Percentiles rank a stretch among this genome's conserved stretches.
These are phyloP conservation scores for Sarocladiaceae sp. DNA, from an alignment of 2,329 filamentous ascomycete genomes.

Conservation along the genomic window DNA sequence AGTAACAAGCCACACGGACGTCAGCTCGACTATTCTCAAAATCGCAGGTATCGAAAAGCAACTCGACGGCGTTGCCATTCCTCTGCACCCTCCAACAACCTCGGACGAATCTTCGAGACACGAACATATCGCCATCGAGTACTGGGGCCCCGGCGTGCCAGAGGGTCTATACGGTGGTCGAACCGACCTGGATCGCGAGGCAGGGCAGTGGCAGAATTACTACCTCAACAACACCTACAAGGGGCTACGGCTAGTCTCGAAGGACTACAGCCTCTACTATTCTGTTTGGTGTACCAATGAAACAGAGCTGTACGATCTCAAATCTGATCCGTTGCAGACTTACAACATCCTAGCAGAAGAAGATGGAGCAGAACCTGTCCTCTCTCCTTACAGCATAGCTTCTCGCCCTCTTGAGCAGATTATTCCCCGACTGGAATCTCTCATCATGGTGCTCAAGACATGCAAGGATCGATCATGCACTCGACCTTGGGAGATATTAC, in stretches of 20 bases:
- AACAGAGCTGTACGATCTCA: constrained; percentile 46
- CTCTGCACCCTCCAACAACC: constrained; percentile 18
- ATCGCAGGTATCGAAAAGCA: constrained; percentile 29
- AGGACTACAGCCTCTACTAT: constrained; percentile 48
- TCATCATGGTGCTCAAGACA: constrained; percentile 54
- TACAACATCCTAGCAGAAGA: not conserved
- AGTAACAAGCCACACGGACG: constrained; percentile 45
- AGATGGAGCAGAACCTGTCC: not conserved
- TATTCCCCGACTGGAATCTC: constrained; percentile 46
- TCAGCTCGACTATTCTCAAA: constrained; percentile 46
- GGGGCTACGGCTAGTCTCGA: constrained; percentile 36
- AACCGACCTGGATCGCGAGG: too few relatives aligned
- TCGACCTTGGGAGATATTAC: constrained; percentile 48
- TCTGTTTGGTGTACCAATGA: constrained; percentile 48
- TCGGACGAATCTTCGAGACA: not conserved
- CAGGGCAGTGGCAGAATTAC: not conserved
- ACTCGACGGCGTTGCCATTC: constrained; percentile 44
- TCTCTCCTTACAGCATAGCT: not conserved
- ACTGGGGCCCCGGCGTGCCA: constrained; percentile 32
- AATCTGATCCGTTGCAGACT: constrained; percentile 13
- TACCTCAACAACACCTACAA: constrained; percentile 48
- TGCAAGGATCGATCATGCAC: constrained; percentile 47
- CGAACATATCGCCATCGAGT: constrained; percentile 49
- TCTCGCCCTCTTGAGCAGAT: constrained; percentile 27
- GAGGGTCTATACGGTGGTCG: not conserved